phyloP scores from a whole-genome alignment of 1,284 basidiomycete species.

The Tilletia horrida region DNA sequence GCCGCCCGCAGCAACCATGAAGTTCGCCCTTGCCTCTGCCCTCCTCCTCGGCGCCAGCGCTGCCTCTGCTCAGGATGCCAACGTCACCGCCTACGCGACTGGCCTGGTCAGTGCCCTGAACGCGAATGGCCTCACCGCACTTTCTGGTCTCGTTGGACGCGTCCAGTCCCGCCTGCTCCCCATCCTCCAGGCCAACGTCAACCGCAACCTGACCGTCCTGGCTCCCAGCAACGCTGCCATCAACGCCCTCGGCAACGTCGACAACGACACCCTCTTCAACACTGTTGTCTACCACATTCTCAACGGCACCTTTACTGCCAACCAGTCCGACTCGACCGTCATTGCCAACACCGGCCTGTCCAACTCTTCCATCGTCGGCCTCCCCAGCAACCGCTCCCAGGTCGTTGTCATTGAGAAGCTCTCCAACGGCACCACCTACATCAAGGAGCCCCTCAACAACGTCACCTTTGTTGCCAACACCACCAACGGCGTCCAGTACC shows the following conservation, averaged over 20 bases:
- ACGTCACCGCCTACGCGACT: constrained; percentile 34
- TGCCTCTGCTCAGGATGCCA: constrained; percentile 29
- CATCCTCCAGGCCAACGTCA: constrained; percentile 15
- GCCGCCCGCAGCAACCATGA: constrained; percentile 26
- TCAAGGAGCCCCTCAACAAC: constrained; percentile 61
- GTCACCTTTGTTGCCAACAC: constrained; percentile 28
- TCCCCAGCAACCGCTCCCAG: constrained; percentile 57
- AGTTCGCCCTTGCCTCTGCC: constrained; percentile 32
- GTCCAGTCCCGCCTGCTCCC: neutral
- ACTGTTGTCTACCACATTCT: constrained; percentile 67
- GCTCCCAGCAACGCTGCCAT: constrained; percentile 57
- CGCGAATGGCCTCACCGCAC: constrained; percentile 32
- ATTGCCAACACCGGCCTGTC: constrained; percentile 66
- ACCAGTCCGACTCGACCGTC: constrained; percentile 20
- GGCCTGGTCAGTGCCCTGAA: constrained; percentile 34
- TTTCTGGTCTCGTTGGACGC: constrained; percentile 25
- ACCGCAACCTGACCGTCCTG: constrained; percentile 54
- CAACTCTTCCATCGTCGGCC: constrained; percentile 42
- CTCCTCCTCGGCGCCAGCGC: constrained; percentile 31
- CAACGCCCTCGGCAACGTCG: constrained; percentile 53
- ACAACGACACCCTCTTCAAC: constrained; percentile 58
- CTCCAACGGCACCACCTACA: constrained; percentile 58
- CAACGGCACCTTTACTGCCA: constrained; percentile 60
- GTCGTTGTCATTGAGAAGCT: constrained; percentile 63
- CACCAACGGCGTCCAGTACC: constrained; percentile 59